Evolutionary conservation across 2,329 filamentous ascomycete genomes (phyloP).

Genomic region (Fusarium begoniae): DNA sequence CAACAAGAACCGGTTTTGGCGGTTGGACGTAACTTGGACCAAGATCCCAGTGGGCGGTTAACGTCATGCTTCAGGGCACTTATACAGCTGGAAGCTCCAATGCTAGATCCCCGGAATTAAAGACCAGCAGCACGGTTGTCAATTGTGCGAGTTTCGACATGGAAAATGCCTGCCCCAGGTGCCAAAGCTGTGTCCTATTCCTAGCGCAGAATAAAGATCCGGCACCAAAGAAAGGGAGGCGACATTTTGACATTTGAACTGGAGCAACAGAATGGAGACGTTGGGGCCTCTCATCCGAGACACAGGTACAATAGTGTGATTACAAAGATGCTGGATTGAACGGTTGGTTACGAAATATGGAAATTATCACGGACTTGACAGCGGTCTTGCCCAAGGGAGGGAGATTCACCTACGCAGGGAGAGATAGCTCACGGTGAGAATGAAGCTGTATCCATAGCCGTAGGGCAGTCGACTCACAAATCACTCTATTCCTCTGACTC

Average conservation of each 20-base stretch:
- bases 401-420: conserved; percentile 28
- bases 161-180: conserved; percentile 34
- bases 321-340: conserved; percentile 7
- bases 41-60: conserved; percentile 18
- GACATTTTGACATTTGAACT: conserved; percentile 35
- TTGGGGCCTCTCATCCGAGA: conserved; percentile 20
- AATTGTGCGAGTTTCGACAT: conserved; percentile 20
- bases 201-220: conserved; percentile 29
- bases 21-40: conserved; percentile 9
- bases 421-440: not conserved
- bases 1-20: conserved; percentile 34
- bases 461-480: conserved; percentile 15
- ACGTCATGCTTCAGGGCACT: conserved; percentile 36
- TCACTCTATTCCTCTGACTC: conserved; percentile 23
- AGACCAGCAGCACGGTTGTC: conserved; percentile 20
- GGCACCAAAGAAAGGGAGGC: conserved; percentile 30
- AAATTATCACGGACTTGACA: conserved; percentile 1
- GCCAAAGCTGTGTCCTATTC: conserved; percentile 34
- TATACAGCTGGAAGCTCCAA: conserved; percentile 13
- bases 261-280: conserved; percentile 24
- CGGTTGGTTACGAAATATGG: conserved; percentile 11
- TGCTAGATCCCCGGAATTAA: conserved; percentile 19
- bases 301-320: conserved; percentile 14
- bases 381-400: conserved; percentile 22
- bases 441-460: conserved; percentile 12